phyloP scores from a whole-genome alignment of 306 rosid species.

The Cucurbita argyrosperma region DNA sequence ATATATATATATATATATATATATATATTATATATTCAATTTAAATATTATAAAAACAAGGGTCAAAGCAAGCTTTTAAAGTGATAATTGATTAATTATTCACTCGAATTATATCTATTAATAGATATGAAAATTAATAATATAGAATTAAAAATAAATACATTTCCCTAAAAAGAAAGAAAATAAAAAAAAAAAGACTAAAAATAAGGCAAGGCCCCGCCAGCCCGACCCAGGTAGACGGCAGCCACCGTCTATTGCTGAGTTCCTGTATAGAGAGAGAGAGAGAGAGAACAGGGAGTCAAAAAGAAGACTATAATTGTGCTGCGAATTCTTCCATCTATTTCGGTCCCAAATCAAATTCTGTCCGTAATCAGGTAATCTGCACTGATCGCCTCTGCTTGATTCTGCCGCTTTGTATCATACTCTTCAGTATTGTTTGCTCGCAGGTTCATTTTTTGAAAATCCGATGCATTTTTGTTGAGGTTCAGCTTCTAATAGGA shows the following conservation, averaged over 20 bases:
- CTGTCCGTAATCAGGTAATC: neutral
- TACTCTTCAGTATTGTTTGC: neutral
- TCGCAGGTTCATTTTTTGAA: neutral
- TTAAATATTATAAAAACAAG: too few species aligned
- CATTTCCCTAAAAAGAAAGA: neutral
- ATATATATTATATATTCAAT: too few species aligned
- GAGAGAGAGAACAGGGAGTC: neutral
- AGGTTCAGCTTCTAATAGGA: constrained; percentile 6
- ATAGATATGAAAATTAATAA: too few species aligned
- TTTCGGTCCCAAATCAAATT: neutral
- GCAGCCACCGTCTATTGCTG: neutral
- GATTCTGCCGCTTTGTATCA: neutral
- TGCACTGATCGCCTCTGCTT: neutral
- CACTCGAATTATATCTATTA: too few species aligned
- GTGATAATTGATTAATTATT: too few species aligned
- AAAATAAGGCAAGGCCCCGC: neutral
- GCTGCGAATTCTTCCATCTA: neutral
- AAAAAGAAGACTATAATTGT: neutral
- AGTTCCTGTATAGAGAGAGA: neutral
- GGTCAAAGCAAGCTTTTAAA: too few species aligned
- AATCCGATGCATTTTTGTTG: constrained; percentile 1
- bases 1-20: too few species aligned
- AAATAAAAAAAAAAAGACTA: too few species aligned
- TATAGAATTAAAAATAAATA: too few species aligned
- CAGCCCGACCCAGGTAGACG: neutral